Conservation (phyloP, 805 yeast species). For the Metschnikowia borealis region DNA sequence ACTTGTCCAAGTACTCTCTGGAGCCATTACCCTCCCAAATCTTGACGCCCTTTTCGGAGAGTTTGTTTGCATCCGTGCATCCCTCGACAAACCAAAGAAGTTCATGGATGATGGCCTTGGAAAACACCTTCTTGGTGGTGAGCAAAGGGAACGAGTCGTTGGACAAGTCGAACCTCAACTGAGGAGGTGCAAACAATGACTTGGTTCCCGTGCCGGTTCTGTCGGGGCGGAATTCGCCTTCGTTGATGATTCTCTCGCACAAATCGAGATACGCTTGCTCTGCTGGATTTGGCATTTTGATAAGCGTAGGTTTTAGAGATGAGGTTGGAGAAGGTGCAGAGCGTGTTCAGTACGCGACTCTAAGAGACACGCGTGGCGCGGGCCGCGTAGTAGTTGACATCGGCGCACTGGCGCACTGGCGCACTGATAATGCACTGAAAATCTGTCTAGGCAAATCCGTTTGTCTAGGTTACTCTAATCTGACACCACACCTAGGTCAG, state of each 20-base stretch:
- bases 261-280: conserved; percentile 87
- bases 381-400: neutral
- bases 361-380: neutral
- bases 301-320: neutral
- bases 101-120: conserved; percentile 85
- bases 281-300: conserved; percentile 38
- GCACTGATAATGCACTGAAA: too few species aligned
- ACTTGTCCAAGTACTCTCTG: conserved; percentile 77
- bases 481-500: too few species aligned
- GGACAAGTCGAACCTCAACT: conserved; percentile 72
- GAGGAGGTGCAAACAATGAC: conserved; percentile 94
- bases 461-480: too few species aligned
- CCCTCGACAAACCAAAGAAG: conserved; percentile 91
- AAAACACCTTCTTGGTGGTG: conserved; percentile 90
- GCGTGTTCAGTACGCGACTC: neutral
- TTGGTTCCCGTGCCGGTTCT: conserved; percentile 97
- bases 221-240: conserved; percentile 91
- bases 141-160: conserved; percentile 78
- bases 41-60: conserved; percentile 82
- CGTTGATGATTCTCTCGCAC: conserved; percentile 67
- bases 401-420: too few species aligned
- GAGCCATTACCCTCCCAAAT: conserved; percentile 99
- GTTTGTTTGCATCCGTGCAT: conserved; percentile 76
- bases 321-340: neutral
- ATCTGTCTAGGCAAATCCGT: too few species aligned